These are phyloP conservation scores for Chaetomidium leptoderma DNA, from an alignment of 495 filamentous ascomycete genomes.

Conservation along the genomic window DNA sequence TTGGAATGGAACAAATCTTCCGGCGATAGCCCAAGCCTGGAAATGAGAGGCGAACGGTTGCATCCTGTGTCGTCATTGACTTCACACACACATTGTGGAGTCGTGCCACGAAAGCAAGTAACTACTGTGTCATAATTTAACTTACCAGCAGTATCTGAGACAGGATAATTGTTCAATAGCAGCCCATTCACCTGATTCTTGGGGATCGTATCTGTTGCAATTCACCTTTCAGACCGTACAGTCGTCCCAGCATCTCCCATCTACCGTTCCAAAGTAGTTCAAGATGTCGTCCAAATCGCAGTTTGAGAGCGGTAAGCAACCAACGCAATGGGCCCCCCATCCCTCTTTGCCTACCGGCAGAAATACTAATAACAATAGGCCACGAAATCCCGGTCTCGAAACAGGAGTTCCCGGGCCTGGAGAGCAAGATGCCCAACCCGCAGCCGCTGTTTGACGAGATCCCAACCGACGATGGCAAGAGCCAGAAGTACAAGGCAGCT, in stretches of 20 bases:
- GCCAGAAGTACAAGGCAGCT: slow-evolving; percentile 71
- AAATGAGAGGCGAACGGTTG: not conserved
- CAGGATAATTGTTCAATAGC: not conserved
- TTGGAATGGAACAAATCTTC: not conserved
- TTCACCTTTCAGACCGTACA: too few species aligned
- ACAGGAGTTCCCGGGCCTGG: slow-evolving; percentile 63
- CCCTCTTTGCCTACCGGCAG: not conserved
- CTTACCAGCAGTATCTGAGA: not conserved
- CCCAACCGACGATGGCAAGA: slow-evolving; percentile 65
- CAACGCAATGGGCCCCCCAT: not conserved
- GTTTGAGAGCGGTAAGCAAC: slow-evolving; percentile 49
- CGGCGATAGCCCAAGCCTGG: not conserved
- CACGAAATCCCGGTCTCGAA: slow-evolving; percentile 65
- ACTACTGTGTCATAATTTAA: slow-evolving; percentile 6
- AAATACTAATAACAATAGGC: slow-evolving; percentile 41
- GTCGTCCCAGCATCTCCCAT: too few species aligned
- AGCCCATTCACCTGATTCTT: not conserved
- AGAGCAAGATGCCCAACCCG: slow-evolving; percentile 59
- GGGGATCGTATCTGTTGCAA: too few species aligned
- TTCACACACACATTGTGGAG: not conserved
- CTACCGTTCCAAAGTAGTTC: not conserved
- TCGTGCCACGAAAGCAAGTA: not conserved
- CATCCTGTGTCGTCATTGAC: slow-evolving; percentile 10
- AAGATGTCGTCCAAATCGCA: slow-evolving; percentile 41
- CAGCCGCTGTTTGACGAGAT: slow-evolving; percentile 61